Conservation (phyloP, 2,329 filamentous ascomycete genomes). For the Fusarium falciforme region DNA sequence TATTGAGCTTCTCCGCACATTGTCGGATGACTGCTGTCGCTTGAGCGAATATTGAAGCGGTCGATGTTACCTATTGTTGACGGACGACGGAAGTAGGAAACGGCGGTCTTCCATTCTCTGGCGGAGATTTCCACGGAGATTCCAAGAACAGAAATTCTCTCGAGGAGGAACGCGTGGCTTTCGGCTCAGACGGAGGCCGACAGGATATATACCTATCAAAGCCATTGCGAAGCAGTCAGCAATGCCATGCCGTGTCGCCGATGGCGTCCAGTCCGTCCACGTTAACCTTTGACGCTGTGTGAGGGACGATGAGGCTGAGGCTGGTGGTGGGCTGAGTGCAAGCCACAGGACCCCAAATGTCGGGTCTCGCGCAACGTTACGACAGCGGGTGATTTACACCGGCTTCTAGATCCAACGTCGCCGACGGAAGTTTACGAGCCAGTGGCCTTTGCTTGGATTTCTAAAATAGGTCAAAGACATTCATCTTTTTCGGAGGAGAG, state of each 20-base stretch:
- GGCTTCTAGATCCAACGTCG: conserved; percentile 11
- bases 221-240: conserved; percentile 1
- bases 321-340: conserved; percentile 17
- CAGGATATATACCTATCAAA: conserved; percentile 29
- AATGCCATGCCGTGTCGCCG: conserved; percentile 4
- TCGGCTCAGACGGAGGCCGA: conserved; percentile 23
- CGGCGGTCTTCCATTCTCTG: background rate
- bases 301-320: conserved; percentile 22
- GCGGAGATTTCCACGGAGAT: background rate
- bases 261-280: background rate
- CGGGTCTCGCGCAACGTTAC: conserved; percentile 40
- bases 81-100: background rate
- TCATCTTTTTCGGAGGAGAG: conserved; percentile 6
- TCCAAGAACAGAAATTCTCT: conserved; percentile 1
- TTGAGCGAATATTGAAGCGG: conserved; percentile 16
- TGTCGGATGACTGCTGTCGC: conserved; percentile 27
- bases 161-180: conserved; percentile 6
- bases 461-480: background rate
- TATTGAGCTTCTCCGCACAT: conserved; percentile 26
- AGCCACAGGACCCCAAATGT: conserved; percentile 27
- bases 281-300: background rate
- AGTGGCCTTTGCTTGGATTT: conserved; percentile 11
- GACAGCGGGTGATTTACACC: conserved; percentile 7
- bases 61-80: conserved; percentile 8
- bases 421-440: conserved; percentile 20